Base-by-base conservation (phyloP, 805 yeast genomes). In the Grigorovia yakushimaensis region DNA sequence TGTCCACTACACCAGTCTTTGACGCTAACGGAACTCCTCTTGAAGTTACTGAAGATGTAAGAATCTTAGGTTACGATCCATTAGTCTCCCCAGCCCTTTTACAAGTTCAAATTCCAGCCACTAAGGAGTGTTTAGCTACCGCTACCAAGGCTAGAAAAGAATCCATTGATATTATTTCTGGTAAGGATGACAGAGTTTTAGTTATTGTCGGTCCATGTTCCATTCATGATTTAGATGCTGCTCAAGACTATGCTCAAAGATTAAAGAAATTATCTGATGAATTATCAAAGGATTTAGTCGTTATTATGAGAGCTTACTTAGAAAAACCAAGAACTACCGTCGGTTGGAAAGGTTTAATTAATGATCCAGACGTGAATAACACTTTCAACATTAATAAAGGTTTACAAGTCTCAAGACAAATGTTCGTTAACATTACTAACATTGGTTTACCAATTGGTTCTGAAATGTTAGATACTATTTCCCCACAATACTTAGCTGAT, bases 321-420 rank as follows among this genome's bases (percentile, higher is more conserved):
- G 98, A 91, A 72, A 91, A 91, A 71, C 98, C 98, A 61, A 84
- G 98, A 74, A 91, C 98, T 53, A 91, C 98, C 21, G 98, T 91
- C 47, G 98, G 98, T 54, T 91, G 98, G 98, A 91, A 91, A 71
- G 98, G 98, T 60, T 74, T 91, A 60, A 88, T 91, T 65, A 91
- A 91, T 68, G 98, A 91, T 69, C 98, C 98, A 42, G 95, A 91
- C 61, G 79, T 91, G 51, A 87, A 91, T 69, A 84, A 85, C 61
- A 74, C 96, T 43, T 93, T 84, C 79, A 84, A 91, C 66, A 93
- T 91, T 67, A 91, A 91, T 78, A 87, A 88, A 71, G 98, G 98
- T 61, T 75, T 91, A 54, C 79, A 88, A 59, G 77, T 86, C 38
- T 79, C 97, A 11, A 82, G 98, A 72, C 77, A 84, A 63, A 76